Percentiles rank a stretch among this genome's conserved stretches.
These are phyloP conservation scores for Neocatenulostroma microsporum DNA, from an alignment of 2,329 filamentous ascomycete genomes.

Conservation along the genomic window DNA sequence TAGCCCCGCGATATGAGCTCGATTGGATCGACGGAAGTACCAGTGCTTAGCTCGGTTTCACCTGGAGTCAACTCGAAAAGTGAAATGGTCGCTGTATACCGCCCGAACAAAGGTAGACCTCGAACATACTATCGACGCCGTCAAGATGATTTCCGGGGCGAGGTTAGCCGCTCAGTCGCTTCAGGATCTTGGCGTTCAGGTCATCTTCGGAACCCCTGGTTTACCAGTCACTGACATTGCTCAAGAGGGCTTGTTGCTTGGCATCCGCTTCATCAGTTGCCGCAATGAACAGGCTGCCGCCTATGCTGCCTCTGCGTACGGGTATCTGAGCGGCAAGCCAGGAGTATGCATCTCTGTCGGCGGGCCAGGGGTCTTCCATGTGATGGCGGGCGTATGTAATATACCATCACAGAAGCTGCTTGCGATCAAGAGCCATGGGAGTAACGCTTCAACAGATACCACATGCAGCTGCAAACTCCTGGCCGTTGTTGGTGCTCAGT, in stretches of 20 bases:
- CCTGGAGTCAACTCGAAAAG: too few relatives aligned
- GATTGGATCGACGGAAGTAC: too few relatives aligned
- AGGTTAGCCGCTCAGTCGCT: conserved; percentile 44
- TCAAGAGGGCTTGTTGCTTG: conserved; percentile 49
- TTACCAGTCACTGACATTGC: conserved; percentile 51
- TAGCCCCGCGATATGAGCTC: too few relatives aligned
- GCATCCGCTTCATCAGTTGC: conserved; percentile 52
- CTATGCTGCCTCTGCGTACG: conserved; percentile 53
- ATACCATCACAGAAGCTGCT: too few relatives aligned
- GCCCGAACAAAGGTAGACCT: too few relatives aligned
- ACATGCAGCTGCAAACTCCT: conserved; percentile 45
- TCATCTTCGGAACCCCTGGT: conserved; percentile 49
- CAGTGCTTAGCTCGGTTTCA: too few relatives aligned
- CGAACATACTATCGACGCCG: too few relatives aligned
- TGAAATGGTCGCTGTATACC: too few relatives aligned
- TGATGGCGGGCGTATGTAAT: conserved; percentile 46
- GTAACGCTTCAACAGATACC: conserved; percentile 14
- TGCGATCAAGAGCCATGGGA: too few relatives aligned
- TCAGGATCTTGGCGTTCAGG: conserved; percentile 41
- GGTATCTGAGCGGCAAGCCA: conserved; percentile 49
- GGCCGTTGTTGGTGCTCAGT: conserved; percentile 48
- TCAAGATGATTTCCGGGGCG: conserved; percentile 28
- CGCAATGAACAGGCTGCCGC: conserved; percentile 52
- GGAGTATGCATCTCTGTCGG: conserved; percentile 54
- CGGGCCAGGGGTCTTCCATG: conserved; percentile 52